Evolutionary conservation across 2,329 filamentous ascomycete species (phyloP), one percentile per base, ranked within the genome.

Genomic region (Lomentospora prolificans): DNA sequence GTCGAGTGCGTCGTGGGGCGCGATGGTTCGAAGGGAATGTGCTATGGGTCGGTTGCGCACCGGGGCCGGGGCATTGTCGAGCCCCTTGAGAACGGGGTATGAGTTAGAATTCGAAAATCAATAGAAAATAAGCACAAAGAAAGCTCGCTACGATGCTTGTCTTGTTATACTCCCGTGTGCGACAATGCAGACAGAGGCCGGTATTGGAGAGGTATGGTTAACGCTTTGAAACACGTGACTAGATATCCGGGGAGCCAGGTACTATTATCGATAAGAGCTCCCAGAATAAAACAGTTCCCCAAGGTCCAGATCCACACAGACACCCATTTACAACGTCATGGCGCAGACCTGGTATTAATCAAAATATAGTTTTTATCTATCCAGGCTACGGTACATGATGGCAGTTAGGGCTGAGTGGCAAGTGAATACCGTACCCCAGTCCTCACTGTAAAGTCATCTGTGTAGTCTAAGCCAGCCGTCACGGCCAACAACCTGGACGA

Each of bases 31-130:
- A 7, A 7, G 48, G 3, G 22, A 14, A 44, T 54, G 33, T 22
- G 14, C 10, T 12, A 8, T 25, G 22, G 46, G 27, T 52, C 22
- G 30, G 30, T 3, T n/a, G 24, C 30, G 31, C 28, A 22, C 51
- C 51, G 19, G 44, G 50, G 31, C 33, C 30, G 30, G 39, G 50
- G 33, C 22, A 44, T 52, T 8, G 55, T 36, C 28, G 30, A 53
- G 17, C 27, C 30, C 19, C 28, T n/a, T 41, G 4, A 25, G 24
- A n/a, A 28, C 27, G 17, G 17, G 50, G 50, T 33, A 25, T 6
- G 25, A 14, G 17, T n/a, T 39, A 14, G 14, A 12, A 6, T n/a
- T 5, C 4, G 10, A 39, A 14, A n/a, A 39, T 14, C 14, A 14
- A 5, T 17, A 39, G 33, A 39, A 14, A 6, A 39, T 14, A 14